Evolutionary conservation across 352 stramenopile species (phyloP).

Genomic region (Pythium rhizo-oryzae): DNA sequence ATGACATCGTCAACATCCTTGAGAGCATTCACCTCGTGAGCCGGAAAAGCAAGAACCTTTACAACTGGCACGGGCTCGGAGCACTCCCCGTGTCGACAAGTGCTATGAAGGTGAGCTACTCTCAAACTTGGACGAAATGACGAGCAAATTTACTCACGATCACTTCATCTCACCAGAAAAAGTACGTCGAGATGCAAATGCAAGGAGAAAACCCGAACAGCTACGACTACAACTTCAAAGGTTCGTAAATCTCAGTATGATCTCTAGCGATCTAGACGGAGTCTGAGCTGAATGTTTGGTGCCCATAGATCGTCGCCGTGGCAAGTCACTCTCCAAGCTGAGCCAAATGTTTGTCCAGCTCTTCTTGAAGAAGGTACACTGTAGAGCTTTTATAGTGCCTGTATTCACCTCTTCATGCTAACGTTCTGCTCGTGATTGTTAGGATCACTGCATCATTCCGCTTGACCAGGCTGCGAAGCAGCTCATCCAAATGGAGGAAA

Average conservation of each 20-base stretch:
- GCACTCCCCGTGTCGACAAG: slow-evolving; percentile 66
- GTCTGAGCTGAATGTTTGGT: too few species aligned
- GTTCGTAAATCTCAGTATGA: too few species aligned
- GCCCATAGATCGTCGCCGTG: too few species aligned
- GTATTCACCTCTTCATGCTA: not conserved
- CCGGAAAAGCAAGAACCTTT: slow-evolving; percentile 97
- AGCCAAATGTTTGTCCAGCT: too few species aligned
- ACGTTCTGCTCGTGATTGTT: too few species aligned
- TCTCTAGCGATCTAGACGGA: too few species aligned
- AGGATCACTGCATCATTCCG: slow-evolving; percentile 91
- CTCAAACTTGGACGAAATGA: not conserved
- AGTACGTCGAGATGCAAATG: slow-evolving; percentile 44
- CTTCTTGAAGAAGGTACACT: slow-evolving; percentile 28
- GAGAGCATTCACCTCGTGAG: slow-evolving; percentile 95
- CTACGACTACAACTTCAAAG: slow-evolving; percentile 68
- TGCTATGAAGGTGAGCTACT: slow-evolving; percentile 77
- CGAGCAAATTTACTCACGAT: too few species aligned
- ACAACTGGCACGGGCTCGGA: slow-evolving; percentile 88
- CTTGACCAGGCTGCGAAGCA: slow-evolving; percentile 94
- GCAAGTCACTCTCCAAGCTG: slow-evolving; percentile 55
- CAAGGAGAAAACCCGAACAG: slow-evolving; percentile 27
- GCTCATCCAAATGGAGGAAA: slow-evolving; percentile 90
- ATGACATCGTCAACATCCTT: slow-evolving; percentile 99
- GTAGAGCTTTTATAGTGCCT: not conserved
- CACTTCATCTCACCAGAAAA: slow-evolving; percentile 31